Evolutionary conservation across 768 basidiomycete genomes (phyloP).

Genomic region (Lentinula edodes): DNA sequence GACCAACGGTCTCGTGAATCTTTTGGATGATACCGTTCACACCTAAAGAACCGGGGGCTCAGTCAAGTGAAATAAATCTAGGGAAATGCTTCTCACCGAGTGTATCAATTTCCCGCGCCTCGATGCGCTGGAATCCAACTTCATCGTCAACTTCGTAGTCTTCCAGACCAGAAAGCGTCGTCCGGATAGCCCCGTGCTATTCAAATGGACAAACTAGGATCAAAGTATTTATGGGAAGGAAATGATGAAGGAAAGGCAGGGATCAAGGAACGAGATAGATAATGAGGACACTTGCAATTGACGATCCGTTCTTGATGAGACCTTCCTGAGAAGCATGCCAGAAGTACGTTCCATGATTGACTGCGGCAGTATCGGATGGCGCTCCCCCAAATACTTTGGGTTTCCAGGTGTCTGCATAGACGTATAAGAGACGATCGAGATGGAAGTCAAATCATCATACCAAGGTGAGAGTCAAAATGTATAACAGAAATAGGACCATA

Average conservation of each 20-base stretch:
- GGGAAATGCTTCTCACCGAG: slow-evolving; percentile 42
- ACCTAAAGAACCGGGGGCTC: slow-evolving; percentile 29
- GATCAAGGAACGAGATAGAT: slow-evolving; percentile 12
- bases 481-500: slow-evolving; percentile 81
- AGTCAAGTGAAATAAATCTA: neutral
- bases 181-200: slow-evolving; percentile 84
- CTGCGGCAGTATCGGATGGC: slow-evolving; percentile 63
- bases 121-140: slow-evolving; percentile 77
- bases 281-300: slow-evolving; percentile 70
- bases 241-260: slow-evolving; percentile 11
- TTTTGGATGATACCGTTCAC: slow-evolving; percentile 73
- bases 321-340: slow-evolving; percentile 86
- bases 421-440: neutral
- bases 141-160: slow-evolving; percentile 77
- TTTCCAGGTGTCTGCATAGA: slow-evolving; percentile 62
- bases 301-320: slow-evolving; percentile 68
- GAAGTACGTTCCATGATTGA: slow-evolving; percentile 89
- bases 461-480: slow-evolving; percentile 82
- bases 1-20: slow-evolving; percentile 74
- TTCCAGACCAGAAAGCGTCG: slow-evolving; percentile 70
- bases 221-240: slow-evolving; percentile 34
- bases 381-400: slow-evolving; percentile 71
- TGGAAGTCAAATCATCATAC: slow-evolving; percentile 14
- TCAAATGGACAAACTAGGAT: slow-evolving; percentile 65
- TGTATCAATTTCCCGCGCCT: slow-evolving; percentile 81